A percentile compares a stretch with the other conserved stretches of the same genome.
Evolutionary conservation across 1,139 yeast species (phyloP).

Genomic region (Wickerhamiella pararugosa): DNA sequence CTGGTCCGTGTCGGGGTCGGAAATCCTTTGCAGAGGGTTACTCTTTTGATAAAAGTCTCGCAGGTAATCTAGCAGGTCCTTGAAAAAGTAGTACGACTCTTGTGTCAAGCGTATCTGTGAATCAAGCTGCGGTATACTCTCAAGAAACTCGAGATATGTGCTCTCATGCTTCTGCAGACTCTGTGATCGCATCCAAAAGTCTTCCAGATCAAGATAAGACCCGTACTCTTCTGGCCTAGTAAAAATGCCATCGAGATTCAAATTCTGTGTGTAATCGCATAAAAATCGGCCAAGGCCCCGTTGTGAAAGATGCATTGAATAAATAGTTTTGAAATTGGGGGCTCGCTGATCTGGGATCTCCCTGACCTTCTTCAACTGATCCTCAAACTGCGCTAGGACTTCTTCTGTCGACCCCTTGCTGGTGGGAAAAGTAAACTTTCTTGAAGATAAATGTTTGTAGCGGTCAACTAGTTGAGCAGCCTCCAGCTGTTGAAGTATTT

Average conservation of each 20-base stretch:
- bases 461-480: constrained; percentile 37
- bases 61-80: constrained; percentile 34
- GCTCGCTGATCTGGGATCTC: constrained; percentile 22
- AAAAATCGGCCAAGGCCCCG: constrained; percentile 10
- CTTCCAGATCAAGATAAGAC: constrained; percentile 41
- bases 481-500: constrained; percentile 50
- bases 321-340: constrained; percentile 7
- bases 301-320: neutral
- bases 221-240: constrained; percentile 52
- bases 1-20: neutral
- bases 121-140: constrained; percentile 31
- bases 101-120: constrained; percentile 16
- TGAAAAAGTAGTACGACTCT: constrained; percentile 33
- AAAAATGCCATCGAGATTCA: constrained; percentile 38
- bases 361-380: constrained; percentile 19
- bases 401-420: neutral
- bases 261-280: constrained; percentile 31
- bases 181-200: constrained; percentile 37
- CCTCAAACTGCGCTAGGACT: constrained; percentile 14
- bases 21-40: neutral
- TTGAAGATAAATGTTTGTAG: constrained; percentile 28
- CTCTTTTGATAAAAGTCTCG: constrained; percentile 25
- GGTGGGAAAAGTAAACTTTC: constrained; percentile 16
- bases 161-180: constrained; percentile 22
- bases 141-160: constrained; percentile 40